Evolutionary conservation across 2,329 filamentous ascomycete genomes (phyloP), one percentile per base, ranked within the genome.

Genomic region (Cercospora zeae-maydis): DNA sequence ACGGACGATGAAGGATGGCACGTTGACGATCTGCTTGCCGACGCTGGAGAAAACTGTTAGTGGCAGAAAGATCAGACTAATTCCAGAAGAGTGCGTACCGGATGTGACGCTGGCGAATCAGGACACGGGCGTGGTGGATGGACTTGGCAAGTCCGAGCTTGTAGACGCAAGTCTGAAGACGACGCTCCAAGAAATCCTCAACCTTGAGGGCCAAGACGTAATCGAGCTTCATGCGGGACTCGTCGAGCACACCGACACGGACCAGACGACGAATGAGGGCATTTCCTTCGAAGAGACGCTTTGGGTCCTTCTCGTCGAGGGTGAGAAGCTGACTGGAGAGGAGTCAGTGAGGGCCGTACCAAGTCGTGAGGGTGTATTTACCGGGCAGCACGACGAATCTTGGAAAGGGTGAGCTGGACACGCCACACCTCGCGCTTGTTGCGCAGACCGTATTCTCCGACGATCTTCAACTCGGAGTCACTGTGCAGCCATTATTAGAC

Each of bases 371-470:
- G 45, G n/a, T 4, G 33, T 49, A 30, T 88, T 77, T 91, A 97
- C 93, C 95, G 95, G 81, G 95, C 95, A 89, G 95, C 95, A 96
- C 95, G 95, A 93, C 95, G 95, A 78, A 99, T 99, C 90, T 98
- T 98, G 86, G 95, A 98, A 79, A 99, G 90, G 78, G 93, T 97
- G 83, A 99, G 90, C 88, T 92, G 89, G 84, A 99, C 95, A 84
- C 95, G 92, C 95, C 95, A 99, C 80, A 99, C 95, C 88, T 99
- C 95, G 87, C 95, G 93, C 92, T 99, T 99, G 88, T 99, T 99
- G 84, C 93, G 91, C 78, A 99, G 92, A 84, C 95, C 95, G 87
- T 96, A 99, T 86, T 99, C 95, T 84, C 95, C 95, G 78, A 99
- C 93, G 83, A 95, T 90, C 91, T 99, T 99, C 83, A 99, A 85